Conservation (phyloP, 306 rosid genomes). For the Cucurbita maxima region DNA sequence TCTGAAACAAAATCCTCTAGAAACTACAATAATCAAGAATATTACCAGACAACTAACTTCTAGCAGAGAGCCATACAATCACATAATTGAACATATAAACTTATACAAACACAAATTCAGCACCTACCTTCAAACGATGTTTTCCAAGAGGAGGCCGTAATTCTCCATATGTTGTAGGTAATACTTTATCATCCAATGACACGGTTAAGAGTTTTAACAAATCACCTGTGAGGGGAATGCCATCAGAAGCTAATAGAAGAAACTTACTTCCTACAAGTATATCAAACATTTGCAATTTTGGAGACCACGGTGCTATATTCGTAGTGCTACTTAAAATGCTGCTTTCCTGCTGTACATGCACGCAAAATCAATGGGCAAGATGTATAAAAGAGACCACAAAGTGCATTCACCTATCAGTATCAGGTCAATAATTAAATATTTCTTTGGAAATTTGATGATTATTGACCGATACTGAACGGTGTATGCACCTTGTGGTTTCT, state of each 20-base stretch:
- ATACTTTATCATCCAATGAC: constrained; percentile 55
- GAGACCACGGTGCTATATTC: neutral
- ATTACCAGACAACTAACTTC: too few relatives aligned
- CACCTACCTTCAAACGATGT: constrained; percentile 82
- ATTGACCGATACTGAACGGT: neutral
- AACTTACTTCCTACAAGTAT: neutral
- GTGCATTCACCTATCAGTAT: neutral
- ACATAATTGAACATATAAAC: neutral
- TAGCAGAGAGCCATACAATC: neutral
- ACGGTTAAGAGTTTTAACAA: constrained; percentile 66
- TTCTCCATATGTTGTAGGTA: constrained; percentile 91
- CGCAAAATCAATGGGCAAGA: neutral
- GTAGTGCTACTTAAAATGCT: neutral
- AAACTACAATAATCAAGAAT: too few relatives aligned
- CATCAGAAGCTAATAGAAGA: neutral
- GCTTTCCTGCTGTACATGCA: neutral
- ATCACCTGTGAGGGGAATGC: constrained; percentile 45
- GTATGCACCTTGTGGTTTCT: neutral
- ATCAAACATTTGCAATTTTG: neutral
- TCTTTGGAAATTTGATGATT: neutral
- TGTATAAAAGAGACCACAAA: neutral
- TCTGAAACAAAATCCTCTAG: neutral
- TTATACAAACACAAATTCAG: neutral
- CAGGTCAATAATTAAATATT: neutral
- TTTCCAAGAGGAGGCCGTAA: constrained; percentile 97